These are phyloP conservation scores for Guadua angustifolia DNA, from an alignment of 176 grass and related monocot species.

Conservation along the genomic window DNA sequence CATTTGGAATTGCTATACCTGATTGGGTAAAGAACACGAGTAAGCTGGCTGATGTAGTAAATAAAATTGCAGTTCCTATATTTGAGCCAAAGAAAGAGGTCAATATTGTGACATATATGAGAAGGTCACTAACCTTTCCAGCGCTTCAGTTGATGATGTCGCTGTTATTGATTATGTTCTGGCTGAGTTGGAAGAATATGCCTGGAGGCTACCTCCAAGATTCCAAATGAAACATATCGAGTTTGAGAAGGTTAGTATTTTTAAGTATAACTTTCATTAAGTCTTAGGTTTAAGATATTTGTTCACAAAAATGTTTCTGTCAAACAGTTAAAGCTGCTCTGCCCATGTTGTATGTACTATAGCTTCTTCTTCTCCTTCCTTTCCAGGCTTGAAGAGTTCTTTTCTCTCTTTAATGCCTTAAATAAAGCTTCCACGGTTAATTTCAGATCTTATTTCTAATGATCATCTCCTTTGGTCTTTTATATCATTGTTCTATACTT, in stretches of 20 bases:
- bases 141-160: constrained; percentile 65
- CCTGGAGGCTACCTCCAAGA: constrained; percentile 54
- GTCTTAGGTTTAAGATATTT: too few relatives aligned
- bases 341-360: too few relatives aligned
- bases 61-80: constrained; percentile 58
- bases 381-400: too few relatives aligned
- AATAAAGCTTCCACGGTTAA: too few relatives aligned
- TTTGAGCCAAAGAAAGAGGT: constrained; percentile 73
- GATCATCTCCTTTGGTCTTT: background rate
- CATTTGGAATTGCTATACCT: constrained; percentile 68
- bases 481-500: background rate
- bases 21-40: constrained; percentile 64
- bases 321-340: too few relatives aligned
- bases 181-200: constrained; percentile 64
- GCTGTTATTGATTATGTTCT: constrained; percentile 69
- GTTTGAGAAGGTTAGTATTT: constrained; percentile 72
- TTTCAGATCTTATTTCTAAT: background rate
- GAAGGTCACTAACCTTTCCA: constrained; percentile 63
- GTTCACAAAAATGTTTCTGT: too few relatives aligned
- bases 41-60: constrained; percentile 57
- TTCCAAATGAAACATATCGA: constrained; percentile 80
- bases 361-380: too few relatives aligned
- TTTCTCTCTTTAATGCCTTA: too few relatives aligned
- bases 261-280: background rate
- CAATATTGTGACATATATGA: constrained; percentile 74